Base-by-base conservation (phyloP, 805 yeast genomes). In the Starmerella ratchasimensis region DNA sequence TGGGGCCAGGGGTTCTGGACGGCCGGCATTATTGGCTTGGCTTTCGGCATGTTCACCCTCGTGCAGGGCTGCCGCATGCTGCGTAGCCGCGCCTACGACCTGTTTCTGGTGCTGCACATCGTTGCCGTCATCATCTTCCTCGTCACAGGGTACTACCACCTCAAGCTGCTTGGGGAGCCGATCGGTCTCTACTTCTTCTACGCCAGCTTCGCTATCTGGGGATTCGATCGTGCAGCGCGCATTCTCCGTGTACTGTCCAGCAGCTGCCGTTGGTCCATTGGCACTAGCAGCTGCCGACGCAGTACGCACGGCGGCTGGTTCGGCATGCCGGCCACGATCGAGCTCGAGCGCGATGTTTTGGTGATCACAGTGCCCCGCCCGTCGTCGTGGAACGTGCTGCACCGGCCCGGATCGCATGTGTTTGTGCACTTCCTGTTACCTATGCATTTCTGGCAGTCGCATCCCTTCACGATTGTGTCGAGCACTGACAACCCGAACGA, bases 151-250 rank as follows among this genome's bases (percentile, higher is more conserved):
- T 78, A 74, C 68, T 63, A 63, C 33, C 93, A 81, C 28, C 25
- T 47, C 16, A 15, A 31, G n/a, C 14, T 28, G 28, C 28, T 33
- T 3, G 36, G 15, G 13, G 41, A 43, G 27, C 21, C 27, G 4
- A 10, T 33, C 62, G 15, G 37, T 2, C 42, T 38, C 11, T 21
- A 38, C 39, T 71, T 66, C 59, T 48, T 67, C 16, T 72, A 69
- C 39, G 68, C 72, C 5, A 52, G 75, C 7, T 65, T 72, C 42
- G 76, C 72, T 0, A 62, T 81, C 8, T 83, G 94, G 94, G 65
- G 62, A 2, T 64, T 72, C 46, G 93, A 82, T 52, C 62, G 86
- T 39, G 42, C 72, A 0, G 50, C 69, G 13, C 66, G 94, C 45
- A 41, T 75, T 9, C 58, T 65, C 1, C 65, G 82, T 38, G 55